Conservation (phyloP, 2,329 filamentous ascomycete species). For the Aureobasidium pullulans region DNA sequence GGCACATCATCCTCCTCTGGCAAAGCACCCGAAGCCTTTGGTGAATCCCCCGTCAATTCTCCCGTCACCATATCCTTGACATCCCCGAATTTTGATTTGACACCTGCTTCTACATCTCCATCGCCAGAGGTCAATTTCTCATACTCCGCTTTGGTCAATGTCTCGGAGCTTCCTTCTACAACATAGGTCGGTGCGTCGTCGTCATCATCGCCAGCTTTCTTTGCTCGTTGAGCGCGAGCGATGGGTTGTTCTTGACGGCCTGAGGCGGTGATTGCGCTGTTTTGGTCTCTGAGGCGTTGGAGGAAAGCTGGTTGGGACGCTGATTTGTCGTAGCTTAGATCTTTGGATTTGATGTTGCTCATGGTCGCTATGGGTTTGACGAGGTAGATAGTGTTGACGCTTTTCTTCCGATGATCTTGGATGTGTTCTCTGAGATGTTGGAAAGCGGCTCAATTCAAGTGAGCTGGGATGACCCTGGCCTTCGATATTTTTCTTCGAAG, state of each 20-base stretch:
- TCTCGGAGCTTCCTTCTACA: slow-evolving; percentile 62
- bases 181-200: slow-evolving; percentile 72
- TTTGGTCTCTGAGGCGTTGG: slow-evolving; percentile 44
- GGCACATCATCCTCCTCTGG: slow-evolving; percentile 17
- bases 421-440: background rate
- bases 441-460: background rate
- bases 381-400: background rate
- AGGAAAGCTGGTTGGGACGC: slow-evolving; percentile 43
- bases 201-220: slow-evolving; percentile 56
- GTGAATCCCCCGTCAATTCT: slow-evolving; percentile 16
- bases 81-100: slow-evolving; percentile 11
- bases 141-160: slow-evolving; percentile 46
- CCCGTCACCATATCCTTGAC: slow-evolving; percentile 18
- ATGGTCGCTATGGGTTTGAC: background rate
- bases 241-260: slow-evolving; percentile 38
- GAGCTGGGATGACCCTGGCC: background rate
- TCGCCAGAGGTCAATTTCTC: slow-evolving; percentile 30
- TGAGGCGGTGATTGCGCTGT: slow-evolving; percentile 31
- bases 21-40: slow-evolving; percentile 21
- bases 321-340: slow-evolving; percentile 54
- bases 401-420: background rate
- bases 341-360: slow-evolving; percentile 44
- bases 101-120: slow-evolving; percentile 6
- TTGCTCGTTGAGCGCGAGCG: slow-evolving; percentile 38
- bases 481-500: background rate